Percentiles rank a stretch among this genome's conserved stretches.
Evolutionary conservation across 1,284 basidiomycete genomes (phyloP).

Genomic region (Cryptococcus sp.): DNA sequence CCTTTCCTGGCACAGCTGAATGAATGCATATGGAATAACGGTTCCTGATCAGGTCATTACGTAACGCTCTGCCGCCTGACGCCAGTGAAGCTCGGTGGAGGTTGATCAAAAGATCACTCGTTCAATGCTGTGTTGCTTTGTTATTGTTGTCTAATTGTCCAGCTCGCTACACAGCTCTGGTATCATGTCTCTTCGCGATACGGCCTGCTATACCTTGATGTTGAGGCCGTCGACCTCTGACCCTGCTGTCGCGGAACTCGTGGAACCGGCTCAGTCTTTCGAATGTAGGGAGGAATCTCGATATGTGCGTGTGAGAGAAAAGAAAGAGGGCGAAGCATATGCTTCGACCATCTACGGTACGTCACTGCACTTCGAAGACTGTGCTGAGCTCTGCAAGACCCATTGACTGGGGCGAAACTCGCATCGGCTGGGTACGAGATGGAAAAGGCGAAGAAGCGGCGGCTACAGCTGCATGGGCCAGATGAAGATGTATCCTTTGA

Average conservation of each 20-base stretch:
- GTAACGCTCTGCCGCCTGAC: too few species aligned
- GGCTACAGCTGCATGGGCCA: slow-evolving; percentile 49
- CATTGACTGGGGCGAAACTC: slow-evolving; percentile 43
- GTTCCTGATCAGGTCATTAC: too few species aligned
- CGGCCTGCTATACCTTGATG: slow-evolving; percentile 40
- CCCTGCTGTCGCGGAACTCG: slow-evolving; percentile 32
- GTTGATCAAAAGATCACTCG: too few species aligned
- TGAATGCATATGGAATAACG: slow-evolving; percentile 1
- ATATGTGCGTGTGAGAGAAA: slow-evolving; percentile 39
- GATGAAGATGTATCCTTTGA: slow-evolving; percentile 47
- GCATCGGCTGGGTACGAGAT: slow-evolving; percentile 36
- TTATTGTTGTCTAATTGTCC: background rate
- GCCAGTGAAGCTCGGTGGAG: too few species aligned
- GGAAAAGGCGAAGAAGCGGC: slow-evolving; percentile 40
- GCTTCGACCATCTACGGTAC: slow-evolving; percentile 41
- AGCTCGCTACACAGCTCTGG: background rate
- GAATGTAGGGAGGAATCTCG: slow-evolving; percentile 9
- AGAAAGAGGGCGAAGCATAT: slow-evolving; percentile 36
- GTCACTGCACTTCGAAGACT: slow-evolving; percentile 9
- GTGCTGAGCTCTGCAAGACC: slow-evolving; percentile 27
- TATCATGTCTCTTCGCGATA: slow-evolving; percentile 44
- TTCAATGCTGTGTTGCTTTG: background rate
- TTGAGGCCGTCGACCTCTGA: slow-evolving; percentile 23
- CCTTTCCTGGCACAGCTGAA: slow-evolving; percentile 10
- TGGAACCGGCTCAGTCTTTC: slow-evolving; percentile 20